Percentiles rank a stretch among this genome's conserved stretches.
These are phyloP conservation scores for Eutypella sp. DNA, from an alignment of 2,329 filamentous ascomycete species.

Conservation along the genomic window DNA sequence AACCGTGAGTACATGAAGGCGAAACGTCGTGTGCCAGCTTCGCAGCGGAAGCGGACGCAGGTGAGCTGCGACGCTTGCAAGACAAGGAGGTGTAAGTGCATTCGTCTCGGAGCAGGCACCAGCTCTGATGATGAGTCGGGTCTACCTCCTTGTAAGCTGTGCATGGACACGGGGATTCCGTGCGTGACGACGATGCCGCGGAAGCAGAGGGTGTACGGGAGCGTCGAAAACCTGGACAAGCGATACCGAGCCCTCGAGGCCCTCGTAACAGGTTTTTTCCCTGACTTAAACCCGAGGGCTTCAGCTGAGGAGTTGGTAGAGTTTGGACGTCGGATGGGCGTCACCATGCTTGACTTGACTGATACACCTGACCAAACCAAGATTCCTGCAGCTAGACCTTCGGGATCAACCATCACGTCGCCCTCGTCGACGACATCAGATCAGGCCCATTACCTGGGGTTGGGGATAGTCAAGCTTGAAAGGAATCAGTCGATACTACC, in stretches of 20 bases:
- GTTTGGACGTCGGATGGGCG: conserved; percentile 32
- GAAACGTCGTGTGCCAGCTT: conserved; percentile 29
- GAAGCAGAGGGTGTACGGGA: conserved; percentile 40
- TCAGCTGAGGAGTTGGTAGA: conserved; percentile 33
- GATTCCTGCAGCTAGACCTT: neutral
- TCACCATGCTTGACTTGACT: conserved; percentile 30
- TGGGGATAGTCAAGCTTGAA: conserved; percentile 7
- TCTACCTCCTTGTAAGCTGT: conserved; percentile 32
- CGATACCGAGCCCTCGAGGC: conserved; percentile 38
- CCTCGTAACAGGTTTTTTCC: conserved; percentile 35
- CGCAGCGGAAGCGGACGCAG: conserved; percentile 28
- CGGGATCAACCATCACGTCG: neutral
- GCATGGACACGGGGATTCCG: conserved; percentile 30
- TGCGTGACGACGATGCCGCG: conserved; percentile 39
- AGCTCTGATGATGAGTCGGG: conserved; percentile 5
- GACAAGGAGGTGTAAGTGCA: conserved; percentile 30
- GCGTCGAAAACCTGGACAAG: conserved; percentile 38
- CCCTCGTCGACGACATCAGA: neutral
- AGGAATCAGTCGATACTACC: conserved; percentile 10
- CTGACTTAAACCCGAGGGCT: conserved; percentile 30
- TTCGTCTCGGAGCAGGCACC: conserved; percentile 15
- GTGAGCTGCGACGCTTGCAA: conserved; percentile 34
- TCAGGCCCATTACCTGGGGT: neutral
- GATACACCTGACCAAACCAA: conserved; percentile 3
- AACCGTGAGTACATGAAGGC: conserved; percentile 17